These are phyloP conservation scores for Amanita jacksonii DNA, from an alignment of 768 basidiomycete genomes.

Conservation along the genomic window DNA sequence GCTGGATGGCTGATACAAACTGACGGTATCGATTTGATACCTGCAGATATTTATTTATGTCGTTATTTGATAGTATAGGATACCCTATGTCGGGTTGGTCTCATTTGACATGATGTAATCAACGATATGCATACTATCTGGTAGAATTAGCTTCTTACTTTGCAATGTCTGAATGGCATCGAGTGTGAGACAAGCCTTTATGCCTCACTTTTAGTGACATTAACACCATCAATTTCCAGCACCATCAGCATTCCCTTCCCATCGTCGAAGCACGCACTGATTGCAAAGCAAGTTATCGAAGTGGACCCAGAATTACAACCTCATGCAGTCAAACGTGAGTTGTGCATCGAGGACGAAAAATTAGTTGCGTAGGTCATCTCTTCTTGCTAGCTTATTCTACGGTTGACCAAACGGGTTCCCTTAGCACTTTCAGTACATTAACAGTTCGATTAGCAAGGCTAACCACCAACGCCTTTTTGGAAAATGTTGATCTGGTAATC, in stretches of 20 bases:
- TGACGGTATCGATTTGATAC: background rate
- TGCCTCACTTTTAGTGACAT: background rate
- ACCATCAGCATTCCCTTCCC: conserved; percentile 74
- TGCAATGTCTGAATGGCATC: conserved; percentile 8
- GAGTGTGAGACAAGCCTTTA: conserved; percentile 5
- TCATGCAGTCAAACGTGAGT: conserved; percentile 64
- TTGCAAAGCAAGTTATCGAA: conserved; percentile 77
- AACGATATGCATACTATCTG: background rate
- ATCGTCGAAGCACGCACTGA: conserved; percentile 61
- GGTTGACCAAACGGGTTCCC: conserved; percentile 1
- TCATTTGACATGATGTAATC: conserved; percentile 9
- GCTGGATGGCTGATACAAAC: conserved; percentile 1
- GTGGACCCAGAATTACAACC: conserved; percentile 83
- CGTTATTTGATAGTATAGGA: background rate
- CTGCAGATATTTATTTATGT: background rate
- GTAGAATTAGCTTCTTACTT: background rate
- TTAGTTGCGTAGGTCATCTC: conserved; percentile 60
- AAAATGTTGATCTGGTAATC: conserved; percentile 80
- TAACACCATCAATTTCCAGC: conserved; percentile 18
- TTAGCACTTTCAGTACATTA: conserved; percentile 63
- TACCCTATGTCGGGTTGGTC: background rate
- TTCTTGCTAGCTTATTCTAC: background rate
- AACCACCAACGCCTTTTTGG: conserved; percentile 77
- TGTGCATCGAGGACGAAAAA: conserved; percentile 55
- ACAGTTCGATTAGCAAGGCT: conserved; percentile 83